phyloP scores from a whole-genome alignment of 352 stramenopile species.

The Phytophthora sansomeana region DNA sequence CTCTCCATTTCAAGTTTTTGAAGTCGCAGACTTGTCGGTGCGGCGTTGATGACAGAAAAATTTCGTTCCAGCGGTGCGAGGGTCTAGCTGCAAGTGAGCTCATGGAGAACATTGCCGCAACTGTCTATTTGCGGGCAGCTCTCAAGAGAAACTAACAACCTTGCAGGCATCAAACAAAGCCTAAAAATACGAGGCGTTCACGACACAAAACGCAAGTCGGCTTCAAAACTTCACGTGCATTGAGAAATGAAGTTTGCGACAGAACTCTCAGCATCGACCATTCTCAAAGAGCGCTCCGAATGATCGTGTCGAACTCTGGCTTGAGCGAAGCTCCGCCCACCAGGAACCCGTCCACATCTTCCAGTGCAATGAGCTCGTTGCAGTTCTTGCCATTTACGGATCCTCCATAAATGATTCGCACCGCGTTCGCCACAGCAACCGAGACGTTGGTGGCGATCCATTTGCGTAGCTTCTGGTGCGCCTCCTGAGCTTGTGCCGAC shows the following conservation, averaged over 20 bases:
- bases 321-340: slow-evolving; percentile 95
- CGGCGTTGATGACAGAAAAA: neutral
- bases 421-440: slow-evolving; percentile 60
- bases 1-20: slow-evolving; percentile 20
- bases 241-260: too few species aligned
- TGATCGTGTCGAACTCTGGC: slow-evolving; percentile 92
- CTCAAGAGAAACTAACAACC: too few species aligned
- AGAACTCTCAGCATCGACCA: too few species aligned
- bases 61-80: neutral
- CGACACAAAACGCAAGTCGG: too few species aligned
- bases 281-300: slow-evolving; percentile 54
- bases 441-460: slow-evolving; percentile 84
- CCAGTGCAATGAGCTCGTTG: slow-evolving; percentile 85
- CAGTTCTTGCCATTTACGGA: slow-evolving; percentile 95
- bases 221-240: too few species aligned
- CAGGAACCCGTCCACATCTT: slow-evolving; percentile 94
- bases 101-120: too few species aligned
- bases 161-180: too few species aligned
- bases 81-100: neutral
- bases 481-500: slow-evolving; percentile 94
- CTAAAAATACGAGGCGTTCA: too few species aligned
- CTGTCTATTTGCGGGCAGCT: too few species aligned
- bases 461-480: slow-evolving; percentile 86
- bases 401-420: slow-evolving; percentile 94
- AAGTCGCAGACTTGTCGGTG: neutral